A percentile compares a stretch with the other conserved stretches of the same genome.
Conservation (phyloP, 208 protist species). For the Trypanosoma platydactyli region DNA sequence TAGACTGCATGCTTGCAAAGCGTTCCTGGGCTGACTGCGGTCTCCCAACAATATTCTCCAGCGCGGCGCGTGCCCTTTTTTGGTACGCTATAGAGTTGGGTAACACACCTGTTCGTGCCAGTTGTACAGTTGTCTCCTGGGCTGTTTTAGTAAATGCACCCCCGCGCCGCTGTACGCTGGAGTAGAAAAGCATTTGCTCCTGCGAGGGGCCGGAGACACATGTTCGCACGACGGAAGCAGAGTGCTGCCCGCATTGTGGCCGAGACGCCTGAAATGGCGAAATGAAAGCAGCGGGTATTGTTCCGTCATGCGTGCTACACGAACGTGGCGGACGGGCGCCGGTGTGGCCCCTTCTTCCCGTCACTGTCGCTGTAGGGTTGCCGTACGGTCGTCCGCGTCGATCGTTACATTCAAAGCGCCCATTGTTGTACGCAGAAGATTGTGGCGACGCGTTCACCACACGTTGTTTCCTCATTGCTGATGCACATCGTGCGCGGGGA, state of each 20-base stretch:
- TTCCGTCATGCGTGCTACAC: slow-evolving; percentile 9
- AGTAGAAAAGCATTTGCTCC: slow-evolving; percentile 80
- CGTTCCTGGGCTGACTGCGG: slow-evolving; percentile 26
- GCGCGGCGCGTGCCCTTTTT: slow-evolving; percentile 22
- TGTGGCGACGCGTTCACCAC: too few relatives aligned
- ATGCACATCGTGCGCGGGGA: not conserved
- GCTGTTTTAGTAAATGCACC: slow-evolving; percentile 76
- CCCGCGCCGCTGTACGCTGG: slow-evolving; percentile 77
- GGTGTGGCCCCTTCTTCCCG: not conserved
- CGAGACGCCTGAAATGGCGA: slow-evolving; percentile 64
- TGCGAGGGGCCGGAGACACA: slow-evolving; percentile 34
- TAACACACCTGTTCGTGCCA: slow-evolving; percentile 53
- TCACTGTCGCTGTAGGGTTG: not conserved
- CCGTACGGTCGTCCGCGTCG: not conserved
- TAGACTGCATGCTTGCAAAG: slow-evolving; percentile 35
- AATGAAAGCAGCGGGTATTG: slow-evolving; percentile 41
- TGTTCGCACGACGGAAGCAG: slow-evolving; percentile 67
- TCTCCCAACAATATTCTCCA: slow-evolving; percentile 20
- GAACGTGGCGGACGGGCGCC: not conserved
- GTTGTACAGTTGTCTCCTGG: slow-evolving; percentile 65
- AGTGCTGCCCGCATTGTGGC: slow-evolving; percentile 63
- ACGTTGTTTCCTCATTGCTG: not conserved
- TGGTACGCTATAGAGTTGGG: slow-evolving; percentile 32
- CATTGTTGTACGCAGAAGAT: too few relatives aligned
- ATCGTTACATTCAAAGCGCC: too few relatives aligned